phyloP scores from a whole-genome alignment of 805 yeast species.

The Hanseniaspora meyeri region DNA sequence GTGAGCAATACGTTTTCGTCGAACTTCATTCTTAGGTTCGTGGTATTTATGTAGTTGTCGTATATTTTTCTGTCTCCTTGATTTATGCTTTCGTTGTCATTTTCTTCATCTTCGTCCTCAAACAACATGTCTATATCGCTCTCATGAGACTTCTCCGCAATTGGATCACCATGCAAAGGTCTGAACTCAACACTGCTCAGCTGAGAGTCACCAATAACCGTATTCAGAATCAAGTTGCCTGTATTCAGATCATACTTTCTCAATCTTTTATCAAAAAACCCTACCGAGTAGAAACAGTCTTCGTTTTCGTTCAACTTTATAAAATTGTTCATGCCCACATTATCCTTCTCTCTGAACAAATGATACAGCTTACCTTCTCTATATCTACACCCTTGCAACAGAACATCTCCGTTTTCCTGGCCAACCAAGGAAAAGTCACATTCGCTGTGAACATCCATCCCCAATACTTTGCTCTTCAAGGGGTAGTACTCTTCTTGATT shows the following conservation, averaged over 20 bases:
- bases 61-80: neutral
- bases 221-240: conserved; percentile 43
- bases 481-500: conserved; percentile 35
- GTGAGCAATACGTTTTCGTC: conserved; percentile 54
- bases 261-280: conserved; percentile 73
- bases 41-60: conserved; percentile 15
- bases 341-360: conserved; percentile 39
- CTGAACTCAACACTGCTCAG: conserved; percentile 63
- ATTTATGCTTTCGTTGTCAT: conserved; percentile 21
- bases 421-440: conserved; percentile 81
- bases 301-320: conserved; percentile 56
- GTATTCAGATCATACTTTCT: conserved; percentile 76
- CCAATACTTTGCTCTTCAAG: conserved; percentile 68
- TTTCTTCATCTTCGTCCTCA: conserved; percentile 46
- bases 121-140: conserved; percentile 41
- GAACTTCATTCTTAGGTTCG: conserved; percentile 21
- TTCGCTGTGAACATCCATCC: conserved; percentile 71
- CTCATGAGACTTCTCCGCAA: conserved; percentile 16
- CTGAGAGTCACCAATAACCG: conserved; percentile 58
- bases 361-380: conserved; percentile 73
- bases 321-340: conserved; percentile 49
- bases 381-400: conserved; percentile 69
- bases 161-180: conserved; percentile 34
- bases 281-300: conserved; percentile 56
- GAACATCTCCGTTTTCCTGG: conserved; percentile 69